Evolutionary conservation across 2,329 filamentous ascomycete species (phyloP).

Genomic region (Amauroascus niger): DNA sequence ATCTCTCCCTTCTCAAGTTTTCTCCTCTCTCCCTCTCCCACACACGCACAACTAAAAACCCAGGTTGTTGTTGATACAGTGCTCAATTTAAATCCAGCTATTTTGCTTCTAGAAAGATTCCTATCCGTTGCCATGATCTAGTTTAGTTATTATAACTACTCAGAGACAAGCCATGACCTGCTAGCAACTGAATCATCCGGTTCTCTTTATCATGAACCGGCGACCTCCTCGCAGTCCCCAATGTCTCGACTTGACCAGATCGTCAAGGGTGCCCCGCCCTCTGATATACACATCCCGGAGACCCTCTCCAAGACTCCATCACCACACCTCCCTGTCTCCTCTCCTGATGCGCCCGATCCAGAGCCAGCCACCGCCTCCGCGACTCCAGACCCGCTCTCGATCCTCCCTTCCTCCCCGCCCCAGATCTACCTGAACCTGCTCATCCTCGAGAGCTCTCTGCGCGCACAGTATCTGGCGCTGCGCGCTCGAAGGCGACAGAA

Average conservation of each 20-base stretch:
- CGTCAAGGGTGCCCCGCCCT: conserved; percentile 76
- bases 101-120: neutral
- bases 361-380: conserved; percentile 11
- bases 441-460: conserved; percentile 87
- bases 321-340: conserved; percentile 16
- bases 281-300: conserved; percentile 43
- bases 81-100: too few species aligned
- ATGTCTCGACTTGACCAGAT: conserved; percentile 67
- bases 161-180: neutral
- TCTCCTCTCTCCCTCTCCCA: too few species aligned
- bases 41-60: too few species aligned
- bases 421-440: conserved; percentile 98
- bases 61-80: too few species aligned
- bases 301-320: conserved; percentile 37
- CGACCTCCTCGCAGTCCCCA: conserved; percentile 41
- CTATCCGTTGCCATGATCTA: neutral
- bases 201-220: conserved; percentile 15
- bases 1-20: too few species aligned
- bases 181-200: neutral
- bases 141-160: too few species aligned
- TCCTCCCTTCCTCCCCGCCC: conserved; percentile 78
- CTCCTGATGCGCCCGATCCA: neutral
- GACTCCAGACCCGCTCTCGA: conserved; percentile 60
- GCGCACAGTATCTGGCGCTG: conserved; percentile 83
- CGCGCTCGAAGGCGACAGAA: conserved; percentile 82